Evolutionary conservation across 352 stramenopile species (phyloP).

Genomic region (Phytophthora parvispora): DNA sequence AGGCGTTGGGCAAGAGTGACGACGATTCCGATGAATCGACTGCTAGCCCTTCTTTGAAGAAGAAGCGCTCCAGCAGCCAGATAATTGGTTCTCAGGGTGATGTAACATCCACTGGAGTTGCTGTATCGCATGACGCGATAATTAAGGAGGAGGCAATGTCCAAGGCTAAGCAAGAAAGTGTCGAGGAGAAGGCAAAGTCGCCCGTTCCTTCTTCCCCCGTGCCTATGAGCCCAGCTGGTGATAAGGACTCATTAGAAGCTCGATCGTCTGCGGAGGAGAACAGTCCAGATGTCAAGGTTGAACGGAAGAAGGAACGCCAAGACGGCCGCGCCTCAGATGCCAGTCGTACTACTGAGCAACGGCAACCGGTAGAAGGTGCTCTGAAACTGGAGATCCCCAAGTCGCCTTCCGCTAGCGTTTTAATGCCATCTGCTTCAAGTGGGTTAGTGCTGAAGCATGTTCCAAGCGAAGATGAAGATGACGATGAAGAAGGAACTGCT

Average conservation of each 20-base stretch:
- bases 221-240: conserved; percentile 8
- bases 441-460: conserved; percentile 32
- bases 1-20: conserved; percentile 63
- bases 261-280: conserved; percentile 33
- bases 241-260: conserved; percentile 31
- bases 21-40: conserved; percentile 46
- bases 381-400: conserved; percentile 42
- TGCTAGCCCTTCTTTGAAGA: conserved; percentile 16
- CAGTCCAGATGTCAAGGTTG: conserved; percentile 8
- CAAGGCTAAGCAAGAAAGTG: conserved; percentile 3
- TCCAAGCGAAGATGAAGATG: conserved; percentile 57
- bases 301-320: conserved; percentile 12
- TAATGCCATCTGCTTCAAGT: conserved; percentile 25
- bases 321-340: neutral
- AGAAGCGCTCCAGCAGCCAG: conserved; percentile 29
- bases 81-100: neutral
- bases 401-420: conserved; percentile 23
- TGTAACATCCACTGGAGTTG: neutral
- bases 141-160: conserved; percentile 13
- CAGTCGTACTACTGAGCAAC: neutral
- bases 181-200: conserved; percentile 2
- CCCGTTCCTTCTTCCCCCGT: conserved; percentile 25
- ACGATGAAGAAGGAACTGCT: conserved; percentile 52
- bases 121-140: neutral
- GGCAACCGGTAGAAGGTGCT: conserved; percentile 7